Evolutionary conservation across 371 early-diverging fungal genomes (phyloP), one percentile per base, ranked within the genome.

Genomic region (Mortierella sp.): DNA sequence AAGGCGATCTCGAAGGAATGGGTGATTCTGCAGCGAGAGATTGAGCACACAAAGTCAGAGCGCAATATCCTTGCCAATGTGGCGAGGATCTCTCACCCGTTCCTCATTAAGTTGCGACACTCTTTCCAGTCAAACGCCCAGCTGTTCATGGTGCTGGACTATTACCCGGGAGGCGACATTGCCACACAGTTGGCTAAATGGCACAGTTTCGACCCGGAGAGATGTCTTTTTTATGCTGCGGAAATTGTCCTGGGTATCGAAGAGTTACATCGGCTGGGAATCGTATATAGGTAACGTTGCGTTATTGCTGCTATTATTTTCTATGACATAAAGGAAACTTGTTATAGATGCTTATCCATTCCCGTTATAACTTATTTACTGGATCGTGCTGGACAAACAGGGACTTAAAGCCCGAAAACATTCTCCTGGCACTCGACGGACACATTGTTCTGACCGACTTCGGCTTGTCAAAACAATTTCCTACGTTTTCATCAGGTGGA

Each of bases 401-500:
- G 64, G 96, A 94, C 60, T 67, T 94, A 21, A 94, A 94, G 66
- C 94, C 94, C 11, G 94, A 94, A 65, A 94, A 94, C 63, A 87
- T 96, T 19, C 75, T 95, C 30, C 85, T 97, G 15, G 86, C 83
- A 28, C 68, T 78, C 2, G 86, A 89, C 61, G 97, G 97, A n/a
- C 95, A 95, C 70, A 84, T 97, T 46, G 90, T 93, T 37, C 75
- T 97, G 34, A 87, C 93, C 0, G 97, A 96, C 71, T 95, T 97
- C 79, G 95, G 97, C 0, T 79, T 97, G 12, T 91, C 92, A 27
- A 93, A 91, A 61, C 84, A 89, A 15, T 87, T 90, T 37, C 56
- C 63, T 1, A 31, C 72, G 24, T 59, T 64, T 24, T 70, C 60
- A 4, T 51, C 57, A 11, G 23, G 50, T 27, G 70, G 69, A 28